Base-by-base conservation (phyloP, 2,329 filamentous ascomycete genomes). In the Rutstroemia sp. region DNA sequence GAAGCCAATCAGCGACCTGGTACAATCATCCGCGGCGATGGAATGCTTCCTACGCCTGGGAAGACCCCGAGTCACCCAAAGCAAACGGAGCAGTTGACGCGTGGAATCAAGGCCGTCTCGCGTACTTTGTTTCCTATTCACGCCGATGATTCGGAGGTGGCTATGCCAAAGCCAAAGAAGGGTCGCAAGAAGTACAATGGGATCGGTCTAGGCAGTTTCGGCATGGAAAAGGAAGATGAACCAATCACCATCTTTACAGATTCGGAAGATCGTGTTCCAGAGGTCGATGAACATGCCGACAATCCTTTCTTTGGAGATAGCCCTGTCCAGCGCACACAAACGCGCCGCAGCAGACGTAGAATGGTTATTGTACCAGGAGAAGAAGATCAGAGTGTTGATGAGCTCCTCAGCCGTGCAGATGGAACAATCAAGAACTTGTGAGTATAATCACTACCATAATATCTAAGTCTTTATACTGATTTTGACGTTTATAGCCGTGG, bases 371-470 rank as follows among this genome's bases (percentile, higher is more conserved):
- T 83, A 61, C 73, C 56, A 58, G 81, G 83, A 44, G 80, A 83
- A 66, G 79, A 80, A 30, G 72, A 75, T 25, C 60, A 63, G 17
- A 56, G 59, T 39, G 37, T 66, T 25, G 65, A 69, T 63, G 73
- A 80, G 2, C 75, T 90, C 58, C 81, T 88, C 6, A 80, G 87
- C 47, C 83, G 86, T 30, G 79, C 84, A 4, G 87, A 92, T 69
- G 89, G 89, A 58, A 78, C 90, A 67, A 75, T 91, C 59, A 89
- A 84, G 65, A 79, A 84, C 12, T 92, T 92, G 87, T 91, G 78
- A 79, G 87, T 38, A 84, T 17, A n/a, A 47, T 54, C 45, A 37
- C 12, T n/a, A 27, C 51, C 37, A 14, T 16, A 41, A 10, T 21
- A 27, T 23, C 30, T 45, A 34, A 34, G 34, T 56, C 51, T 60